Conservation (phyloP, 345 rosid genomes). For the Citrus hindsii region DNA sequence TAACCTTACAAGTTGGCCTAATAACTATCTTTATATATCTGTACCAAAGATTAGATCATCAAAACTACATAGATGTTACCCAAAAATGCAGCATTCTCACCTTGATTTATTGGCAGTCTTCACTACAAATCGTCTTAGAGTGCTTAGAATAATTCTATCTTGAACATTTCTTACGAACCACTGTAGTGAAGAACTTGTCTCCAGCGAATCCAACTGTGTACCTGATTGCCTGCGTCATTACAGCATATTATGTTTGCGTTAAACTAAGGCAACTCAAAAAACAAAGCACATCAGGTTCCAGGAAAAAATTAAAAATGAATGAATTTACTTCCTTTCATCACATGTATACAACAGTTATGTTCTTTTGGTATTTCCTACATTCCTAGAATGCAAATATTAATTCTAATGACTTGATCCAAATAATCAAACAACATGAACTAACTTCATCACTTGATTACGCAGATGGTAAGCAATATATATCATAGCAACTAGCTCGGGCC, state of each 20-base stretch:
- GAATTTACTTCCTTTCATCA: not conserved
- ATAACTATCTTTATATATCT: not conserved
- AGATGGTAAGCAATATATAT: not conserved
- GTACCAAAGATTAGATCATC: not conserved
- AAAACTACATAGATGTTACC: not conserved
- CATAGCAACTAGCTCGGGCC: not conserved
- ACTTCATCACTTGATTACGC: not conserved
- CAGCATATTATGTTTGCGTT: slow-evolving; percentile 4
- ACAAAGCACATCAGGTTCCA: not conserved
- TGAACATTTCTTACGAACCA: slow-evolving; percentile 67
- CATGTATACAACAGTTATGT: not conserved
- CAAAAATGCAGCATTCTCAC: slow-evolving; percentile 30
- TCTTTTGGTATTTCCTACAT: not conserved
- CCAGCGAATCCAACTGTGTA: slow-evolving; percentile 33
- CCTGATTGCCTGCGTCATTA: slow-evolving; percentile 47
- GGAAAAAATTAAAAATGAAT: not conserved
- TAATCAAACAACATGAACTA: not conserved
- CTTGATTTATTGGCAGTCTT: slow-evolving; percentile 54
- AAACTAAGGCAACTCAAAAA: slow-evolving; percentile 7
- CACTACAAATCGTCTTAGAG: slow-evolving; percentile 52
- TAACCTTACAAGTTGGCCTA: not conserved
- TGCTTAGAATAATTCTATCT: slow-evolving; percentile 59
- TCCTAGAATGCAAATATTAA: not conserved
- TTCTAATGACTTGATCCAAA: not conserved
- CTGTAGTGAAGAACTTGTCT: slow-evolving; percentile 53